Percentiles rank a stretch among this genome's conserved stretches.
Evolutionary conservation across 116 monocot genomes (phyloP).

Genomic region (Cymodocea nodosa): DNA sequence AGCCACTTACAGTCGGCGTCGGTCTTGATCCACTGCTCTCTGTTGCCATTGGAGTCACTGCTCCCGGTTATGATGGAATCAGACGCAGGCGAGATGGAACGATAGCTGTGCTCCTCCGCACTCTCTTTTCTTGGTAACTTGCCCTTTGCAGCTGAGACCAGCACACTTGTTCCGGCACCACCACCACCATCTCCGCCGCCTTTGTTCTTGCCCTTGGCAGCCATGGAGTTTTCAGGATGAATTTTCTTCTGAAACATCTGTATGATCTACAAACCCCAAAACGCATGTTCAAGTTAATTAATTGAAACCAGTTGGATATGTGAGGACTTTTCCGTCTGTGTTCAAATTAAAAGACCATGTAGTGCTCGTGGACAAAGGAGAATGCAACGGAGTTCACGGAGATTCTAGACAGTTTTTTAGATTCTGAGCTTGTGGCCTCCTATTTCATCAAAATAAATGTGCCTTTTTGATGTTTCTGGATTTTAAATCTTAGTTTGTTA

Average conservation of each 20-base stretch:
- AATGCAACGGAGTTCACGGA: too few relatives aligned
- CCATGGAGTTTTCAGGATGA: slow-evolving; percentile 18
- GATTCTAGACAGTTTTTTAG: too few relatives aligned
- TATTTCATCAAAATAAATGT: too few relatives aligned
- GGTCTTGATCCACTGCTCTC: slow-evolving; percentile 73
- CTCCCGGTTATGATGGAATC: neutral
- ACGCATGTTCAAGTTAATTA: neutral
- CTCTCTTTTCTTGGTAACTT: slow-evolving; percentile 6
- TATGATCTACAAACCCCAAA: slow-evolving; percentile 35
- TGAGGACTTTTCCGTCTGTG: too few relatives aligned
- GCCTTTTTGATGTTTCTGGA: too few relatives aligned
- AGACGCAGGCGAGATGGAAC: neutral
- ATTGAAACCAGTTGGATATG: too few relatives aligned
- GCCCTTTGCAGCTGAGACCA: neutral
- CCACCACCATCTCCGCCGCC: neutral
- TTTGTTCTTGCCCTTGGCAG: slow-evolving; percentile 12
- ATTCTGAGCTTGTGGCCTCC: too few relatives aligned
- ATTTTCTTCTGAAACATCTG: slow-evolving; percentile 57
- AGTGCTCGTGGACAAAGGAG: too few relatives aligned
- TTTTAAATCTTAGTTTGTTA: too few relatives aligned
- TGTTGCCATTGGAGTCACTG: slow-evolving; percentile 17
- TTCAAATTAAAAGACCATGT: too few relatives aligned
- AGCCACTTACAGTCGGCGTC: slow-evolving; percentile 67
- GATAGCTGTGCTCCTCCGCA: slow-evolving; percentile 9
- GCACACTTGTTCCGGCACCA: neutral